A percentile compares a stretch with the other conserved stretches of the same genome.
These are phyloP conservation scores for Ilyonectria destructans DNA, from an alignment of 2,329 filamentous ascomycete species.

Conservation along the genomic window DNA sequence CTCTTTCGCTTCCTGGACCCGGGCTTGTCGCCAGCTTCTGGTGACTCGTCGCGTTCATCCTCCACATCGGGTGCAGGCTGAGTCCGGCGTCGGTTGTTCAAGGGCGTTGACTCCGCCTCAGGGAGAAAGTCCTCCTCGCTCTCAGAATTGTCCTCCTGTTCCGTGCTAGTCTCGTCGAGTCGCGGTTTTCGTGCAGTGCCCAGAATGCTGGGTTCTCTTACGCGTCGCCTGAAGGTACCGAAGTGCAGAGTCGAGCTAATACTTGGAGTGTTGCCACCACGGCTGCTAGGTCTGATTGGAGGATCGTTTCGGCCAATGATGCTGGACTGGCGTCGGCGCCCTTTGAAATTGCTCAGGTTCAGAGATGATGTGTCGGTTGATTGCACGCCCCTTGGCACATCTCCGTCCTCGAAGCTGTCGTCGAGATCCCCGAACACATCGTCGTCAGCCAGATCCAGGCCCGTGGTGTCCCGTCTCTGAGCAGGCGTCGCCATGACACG, in stretches of 20 bases:
- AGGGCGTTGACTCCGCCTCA: conserved; percentile 80
- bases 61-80: conserved; percentile 44
- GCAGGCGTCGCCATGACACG: conserved; percentile 54
- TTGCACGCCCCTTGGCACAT: conserved; percentile 52
- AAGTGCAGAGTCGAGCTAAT: conserved; percentile 70
- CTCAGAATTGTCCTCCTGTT: conserved; percentile 54
- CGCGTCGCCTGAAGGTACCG: conserved; percentile 71
- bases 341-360: conserved; percentile 64
- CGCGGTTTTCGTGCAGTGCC: conserved; percentile 65
- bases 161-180: conserved; percentile 52
- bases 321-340: conserved; percentile 65
- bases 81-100: conserved; percentile 64
- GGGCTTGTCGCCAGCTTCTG: conserved; percentile 48
- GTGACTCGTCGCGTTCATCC: conserved; percentile 43
- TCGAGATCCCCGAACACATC: conserved; percentile 65
- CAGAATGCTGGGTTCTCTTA: conserved; percentile 75
- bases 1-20: conserved; percentile 72
- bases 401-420: conserved; percentile 60
- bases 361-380: conserved; percentile 64
- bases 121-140: conserved; percentile 69
- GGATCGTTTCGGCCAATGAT: conserved; percentile 67
- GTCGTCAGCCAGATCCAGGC: conserved; percentile 65
- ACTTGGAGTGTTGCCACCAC: conserved; percentile 63
- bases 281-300: conserved; percentile 69
- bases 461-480: conserved; percentile 62